Conservation (phyloP, 2,329 filamentous ascomycete genomes). For the Pezicula neosporulosa region DNA sequence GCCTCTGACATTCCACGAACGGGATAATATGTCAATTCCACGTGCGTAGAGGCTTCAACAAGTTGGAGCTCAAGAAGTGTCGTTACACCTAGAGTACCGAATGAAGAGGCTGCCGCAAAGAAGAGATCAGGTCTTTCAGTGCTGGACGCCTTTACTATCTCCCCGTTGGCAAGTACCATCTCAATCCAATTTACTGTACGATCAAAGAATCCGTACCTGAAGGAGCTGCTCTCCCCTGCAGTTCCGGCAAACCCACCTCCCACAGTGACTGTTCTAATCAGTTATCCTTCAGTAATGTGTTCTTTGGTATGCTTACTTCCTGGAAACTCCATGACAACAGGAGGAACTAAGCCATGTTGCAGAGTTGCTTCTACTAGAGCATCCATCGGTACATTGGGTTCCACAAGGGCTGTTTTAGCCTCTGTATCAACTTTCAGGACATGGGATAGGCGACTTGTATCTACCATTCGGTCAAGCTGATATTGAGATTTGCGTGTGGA, state of each 20-base stretch:
- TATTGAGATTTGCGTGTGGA: constrained; percentile 38
- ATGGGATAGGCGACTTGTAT: constrained; percentile 43
- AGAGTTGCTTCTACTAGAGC: constrained; percentile 53
- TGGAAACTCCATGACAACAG: constrained; percentile 68
- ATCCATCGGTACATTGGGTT: constrained; percentile 69
- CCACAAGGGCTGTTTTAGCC: constrained; percentile 47
- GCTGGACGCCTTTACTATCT: constrained; percentile 44
- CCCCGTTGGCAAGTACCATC: constrained; percentile 56
- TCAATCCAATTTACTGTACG: constrained; percentile 58
- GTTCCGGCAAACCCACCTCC: constrained; percentile 65
- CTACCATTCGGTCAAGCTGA: constrained; percentile 28
- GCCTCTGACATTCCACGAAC: constrained; percentile 38
- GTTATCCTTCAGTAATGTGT: no score
- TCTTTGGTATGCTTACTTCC: constrained; percentile 35
- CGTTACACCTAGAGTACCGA: constrained; percentile 57
- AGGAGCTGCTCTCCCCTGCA: constrained; percentile 63
- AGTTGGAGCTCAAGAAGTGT: constrained; percentile 57
- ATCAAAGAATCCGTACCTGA: constrained; percentile 63
- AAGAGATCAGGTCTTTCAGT: constrained; percentile 51
- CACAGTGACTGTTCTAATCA: constrained; percentile 43
- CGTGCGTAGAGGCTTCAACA: constrained; percentile 46
- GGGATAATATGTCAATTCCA: constrained; percentile 52
- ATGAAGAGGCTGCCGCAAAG: constrained; percentile 53
- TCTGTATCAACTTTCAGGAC: constrained; percentile 39
- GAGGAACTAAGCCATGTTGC: constrained; percentile 50